Evolutionary conservation across 2,329 filamentous ascomycete genomes (phyloP).

Genomic region (Huntiella moniliformis): DNA sequence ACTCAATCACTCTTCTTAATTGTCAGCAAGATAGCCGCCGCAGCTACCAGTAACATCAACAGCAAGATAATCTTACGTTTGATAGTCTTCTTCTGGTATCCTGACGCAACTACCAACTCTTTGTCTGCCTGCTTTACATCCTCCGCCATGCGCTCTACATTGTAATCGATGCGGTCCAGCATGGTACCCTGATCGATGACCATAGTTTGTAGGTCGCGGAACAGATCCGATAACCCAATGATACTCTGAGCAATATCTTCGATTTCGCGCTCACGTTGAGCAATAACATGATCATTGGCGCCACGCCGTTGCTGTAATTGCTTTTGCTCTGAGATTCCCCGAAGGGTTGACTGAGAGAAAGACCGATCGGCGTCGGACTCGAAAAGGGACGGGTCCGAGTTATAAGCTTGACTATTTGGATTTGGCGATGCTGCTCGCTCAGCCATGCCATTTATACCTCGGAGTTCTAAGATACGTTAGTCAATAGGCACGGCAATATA

Average conservation of each 20-base stretch:
- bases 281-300: slow-evolving; percentile 63
- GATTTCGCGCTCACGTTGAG: slow-evolving; percentile 87
- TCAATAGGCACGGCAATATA: neutral
- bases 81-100: slow-evolving; percentile 72
- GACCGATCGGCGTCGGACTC: slow-evolving; percentile 88
- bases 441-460: slow-evolving; percentile 46
- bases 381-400: slow-evolving; percentile 65
- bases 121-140: slow-evolving; percentile 88
- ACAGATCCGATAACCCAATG: slow-evolving; percentile 90
- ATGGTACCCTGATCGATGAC: slow-evolving; percentile 83
- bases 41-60: slow-evolving; percentile 66
- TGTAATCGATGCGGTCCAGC: slow-evolving; percentile 92
- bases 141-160: slow-evolving; percentile 84
- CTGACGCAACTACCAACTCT: slow-evolving; percentile 72
- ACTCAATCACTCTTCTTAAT: slow-evolving; percentile 36
- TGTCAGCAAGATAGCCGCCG: slow-evolving; percentile 66
- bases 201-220: slow-evolving; percentile 91
- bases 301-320: slow-evolving; percentile 26
- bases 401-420: slow-evolving; percentile 26
- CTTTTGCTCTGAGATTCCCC: slow-evolving; percentile 53
- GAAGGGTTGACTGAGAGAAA: slow-evolving; percentile 75
- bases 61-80: slow-evolving; percentile 88
- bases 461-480: slow-evolving; percentile 38
- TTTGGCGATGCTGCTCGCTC: slow-evolving; percentile 14
- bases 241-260: slow-evolving; percentile 97